Evolutionary conservation across 345 rosid genomes (phyloP), one percentile per base, ranked within the genome.

Genomic region (Balakata baccata): DNA sequence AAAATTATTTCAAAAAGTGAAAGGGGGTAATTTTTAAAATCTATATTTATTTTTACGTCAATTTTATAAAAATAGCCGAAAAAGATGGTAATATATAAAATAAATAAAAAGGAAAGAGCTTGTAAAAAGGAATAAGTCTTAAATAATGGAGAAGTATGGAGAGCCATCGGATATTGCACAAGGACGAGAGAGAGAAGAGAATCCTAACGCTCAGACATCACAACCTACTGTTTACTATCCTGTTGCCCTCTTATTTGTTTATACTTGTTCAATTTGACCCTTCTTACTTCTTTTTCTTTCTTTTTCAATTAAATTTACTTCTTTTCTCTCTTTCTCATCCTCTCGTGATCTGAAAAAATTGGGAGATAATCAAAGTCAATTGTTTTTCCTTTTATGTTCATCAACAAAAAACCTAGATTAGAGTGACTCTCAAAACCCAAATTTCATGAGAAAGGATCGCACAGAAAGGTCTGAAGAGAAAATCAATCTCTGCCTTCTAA

Each of bases 111-210:
- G n/a, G n/a, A n/a, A n/a, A n/a, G n/a, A n/a, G n/a, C n/a, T n/a
- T n/a, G n/a, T n/a, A 74, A 77, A n/a, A n/a, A n/a, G n/a, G n/a
- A n/a, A n/a, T n/a, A 73, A 25, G 45, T 82, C 85, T 72, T 81
- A 86, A 85, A 87, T 89, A 89, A 89, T 86, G 89, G 78, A 71
- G 78, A 72, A 77, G 84, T 52, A 82, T 68, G 84, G 86, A 74
- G 79, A 81, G 86, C 49, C 82, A 83, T 79, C 77, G 86, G 84
- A 77, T 78, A 75, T 60, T 70, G 82, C 59, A 73, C n/a, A n/a
- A n/a, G n/a, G 77, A 75, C 45, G 78, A 64, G 25, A 78, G 85
- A 74, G 72, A 83, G 74, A 82, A 39, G 57, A 41, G 71, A 13
- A 80, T 84, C 89, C 86, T 86, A 84, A 80, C 76, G 85, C 77